A percentile compares a stretch with the other conserved stretches of the same genome.
Evolutionary conservation across 306 rosid species (phyloP).

Genomic region (Pyrus communis): DNA sequence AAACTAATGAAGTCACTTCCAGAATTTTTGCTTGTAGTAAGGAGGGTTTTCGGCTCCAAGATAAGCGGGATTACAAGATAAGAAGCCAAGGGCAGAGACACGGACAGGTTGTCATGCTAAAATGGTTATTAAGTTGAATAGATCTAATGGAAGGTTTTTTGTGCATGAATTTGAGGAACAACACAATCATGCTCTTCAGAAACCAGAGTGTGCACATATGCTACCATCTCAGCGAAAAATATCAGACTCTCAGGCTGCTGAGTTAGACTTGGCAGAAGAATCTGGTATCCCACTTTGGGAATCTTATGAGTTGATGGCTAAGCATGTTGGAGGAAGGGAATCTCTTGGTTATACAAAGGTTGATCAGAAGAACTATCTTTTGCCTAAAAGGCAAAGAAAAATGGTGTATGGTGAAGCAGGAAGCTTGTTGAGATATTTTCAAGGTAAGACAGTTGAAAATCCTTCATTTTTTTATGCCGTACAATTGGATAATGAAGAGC

Average conservation of each 20-base stretch:
- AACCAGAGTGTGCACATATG: not conserved
- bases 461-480: not conserved
- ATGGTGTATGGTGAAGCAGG: not conserved
- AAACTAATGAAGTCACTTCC: too few species aligned
- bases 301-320: not conserved
- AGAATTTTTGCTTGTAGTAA: not conserved
- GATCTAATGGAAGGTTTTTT: not conserved
- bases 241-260: not conserved
- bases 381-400: not conserved
- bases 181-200: not conserved
- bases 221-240: not conserved
- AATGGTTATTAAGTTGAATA: not conserved
- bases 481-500: not conserved
- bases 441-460: not conserved
- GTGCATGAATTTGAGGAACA: not conserved
- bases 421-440: not conserved
- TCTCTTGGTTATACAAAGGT: not conserved
- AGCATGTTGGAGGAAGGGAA: not conserved
- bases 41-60: not conserved
- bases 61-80: not conserved
- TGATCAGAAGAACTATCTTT: not conserved
- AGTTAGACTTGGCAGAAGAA: not conserved
- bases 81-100: not conserved
- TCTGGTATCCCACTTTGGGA: not conserved
- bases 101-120: not conserved